phyloP scores from a whole-genome alignment of 768 basidiomycete species.

The Kwoniella pini region DNA sequence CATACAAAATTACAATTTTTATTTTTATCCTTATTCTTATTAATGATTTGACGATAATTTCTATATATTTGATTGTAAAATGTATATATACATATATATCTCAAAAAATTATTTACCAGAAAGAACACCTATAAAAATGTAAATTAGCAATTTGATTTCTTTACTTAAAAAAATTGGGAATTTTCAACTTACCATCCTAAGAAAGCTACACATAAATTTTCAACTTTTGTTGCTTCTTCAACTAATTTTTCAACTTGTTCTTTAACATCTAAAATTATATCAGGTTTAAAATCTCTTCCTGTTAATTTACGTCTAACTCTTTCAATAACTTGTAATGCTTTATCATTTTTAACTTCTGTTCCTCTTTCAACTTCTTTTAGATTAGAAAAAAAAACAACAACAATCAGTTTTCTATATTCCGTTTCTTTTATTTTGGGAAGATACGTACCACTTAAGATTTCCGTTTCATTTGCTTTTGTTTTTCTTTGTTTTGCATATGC shows the following conservation, averaged over 20 bases:
- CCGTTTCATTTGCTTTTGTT: conserved; percentile 86
- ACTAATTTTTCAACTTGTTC: conserved; percentile 92
- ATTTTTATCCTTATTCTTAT: neutral
- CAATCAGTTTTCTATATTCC: neutral
- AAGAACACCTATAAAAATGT: conserved; percentile 58
- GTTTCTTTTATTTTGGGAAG: neutral
- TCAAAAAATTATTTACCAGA: conserved; percentile 50
- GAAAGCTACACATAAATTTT: conserved; percentile 96
- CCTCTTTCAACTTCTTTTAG: conserved; percentile 60
- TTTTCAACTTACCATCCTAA: conserved; percentile 84
- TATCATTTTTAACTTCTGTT: conserved; percentile 86
- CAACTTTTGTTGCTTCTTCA: conserved; percentile 84
- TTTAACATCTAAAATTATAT: conserved; percentile 68
- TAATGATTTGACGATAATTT: too few relatives aligned
- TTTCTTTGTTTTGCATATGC: conserved; percentile 66
- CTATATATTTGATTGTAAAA: too few relatives aligned
- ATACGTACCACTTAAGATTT: conserved; percentile 80
- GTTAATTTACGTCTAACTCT: conserved; percentile 94
- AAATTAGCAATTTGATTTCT: too few relatives aligned
- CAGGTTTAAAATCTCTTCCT: conserved; percentile 91
- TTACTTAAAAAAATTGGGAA: too few relatives aligned
- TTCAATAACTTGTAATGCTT: conserved; percentile 87
- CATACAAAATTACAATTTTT: conserved; percentile 14
- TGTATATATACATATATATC: too few relatives aligned
- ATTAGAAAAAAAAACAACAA: conserved; percentile 22